Evolutionary conservation across 345 rosid species (phyloP).

Genomic region (Syzygium grande): DNA sequence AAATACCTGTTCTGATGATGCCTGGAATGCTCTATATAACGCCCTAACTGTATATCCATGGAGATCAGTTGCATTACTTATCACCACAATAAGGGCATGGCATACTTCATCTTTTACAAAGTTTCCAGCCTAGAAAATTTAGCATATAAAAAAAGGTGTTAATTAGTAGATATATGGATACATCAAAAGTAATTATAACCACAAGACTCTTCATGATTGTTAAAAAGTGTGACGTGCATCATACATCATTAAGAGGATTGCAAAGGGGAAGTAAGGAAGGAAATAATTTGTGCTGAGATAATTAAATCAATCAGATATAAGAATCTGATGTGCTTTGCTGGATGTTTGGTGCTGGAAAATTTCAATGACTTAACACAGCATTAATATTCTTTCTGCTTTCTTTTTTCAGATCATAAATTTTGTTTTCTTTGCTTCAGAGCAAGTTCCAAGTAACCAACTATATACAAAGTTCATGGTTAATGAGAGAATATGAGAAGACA

Average conservation of each 20-base stretch:
- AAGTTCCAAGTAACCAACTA: background rate
- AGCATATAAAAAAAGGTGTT: background rate
- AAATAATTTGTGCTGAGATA: background rate
- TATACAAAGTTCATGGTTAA: background rate
- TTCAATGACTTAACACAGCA: background rate
- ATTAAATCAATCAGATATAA: background rate
- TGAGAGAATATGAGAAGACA: background rate
- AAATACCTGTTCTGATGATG: constrained; percentile 76
- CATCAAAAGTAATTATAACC: background rate
- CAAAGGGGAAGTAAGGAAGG: background rate
- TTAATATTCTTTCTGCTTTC: background rate
- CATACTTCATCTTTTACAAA: constrained; percentile 98
- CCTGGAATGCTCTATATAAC: constrained; percentile 66
- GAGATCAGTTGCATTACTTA: constrained; percentile 91
- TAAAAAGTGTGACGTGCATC: background rate
- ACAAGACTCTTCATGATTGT: background rate
- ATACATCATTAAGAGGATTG: background rate
- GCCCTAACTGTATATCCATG: constrained; percentile 95
- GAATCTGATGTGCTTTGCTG: background rate
- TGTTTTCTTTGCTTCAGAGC: background rate
- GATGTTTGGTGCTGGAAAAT: background rate
- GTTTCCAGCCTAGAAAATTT: constrained; percentile 71
- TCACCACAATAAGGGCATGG: constrained; percentile 89
- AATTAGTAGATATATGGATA: background rate
- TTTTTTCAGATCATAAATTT: background rate